phyloP scores from a whole-genome alignment of 176 grass and related monocot species.

The Carex myosuroides region DNA sequence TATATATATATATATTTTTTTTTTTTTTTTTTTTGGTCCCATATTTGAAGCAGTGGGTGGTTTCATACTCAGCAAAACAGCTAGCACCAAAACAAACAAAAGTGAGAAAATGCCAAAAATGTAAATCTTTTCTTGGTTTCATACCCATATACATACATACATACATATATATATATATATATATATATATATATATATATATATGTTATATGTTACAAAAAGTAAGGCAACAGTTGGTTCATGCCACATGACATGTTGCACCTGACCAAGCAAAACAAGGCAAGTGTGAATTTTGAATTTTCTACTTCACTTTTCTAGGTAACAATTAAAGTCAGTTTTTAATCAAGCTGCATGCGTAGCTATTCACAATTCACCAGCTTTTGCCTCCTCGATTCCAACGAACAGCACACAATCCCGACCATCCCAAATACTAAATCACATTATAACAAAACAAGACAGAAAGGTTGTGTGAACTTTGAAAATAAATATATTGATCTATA shows the following conservation, averaged over 20 bases:
- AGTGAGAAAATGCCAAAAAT: background rate
- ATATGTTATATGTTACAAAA: background rate
- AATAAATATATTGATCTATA: too few relatives aligned
- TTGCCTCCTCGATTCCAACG: background rate
- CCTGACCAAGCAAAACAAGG: background rate
- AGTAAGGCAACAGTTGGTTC: constrained; percentile 3
- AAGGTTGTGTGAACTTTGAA: too few relatives aligned
- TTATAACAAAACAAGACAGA: background rate
- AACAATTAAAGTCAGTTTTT: background rate
- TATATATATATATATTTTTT: too few relatives aligned
- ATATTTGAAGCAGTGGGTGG: too few relatives aligned
- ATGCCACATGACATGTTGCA: constrained; percentile 10
- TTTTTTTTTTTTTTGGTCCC: too few relatives aligned
- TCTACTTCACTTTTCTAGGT: background rate
- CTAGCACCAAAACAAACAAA: too few relatives aligned
- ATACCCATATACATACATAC: too few relatives aligned
- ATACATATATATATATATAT: too few relatives aligned
- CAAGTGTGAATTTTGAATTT: constrained; percentile 14
- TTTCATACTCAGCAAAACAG: too few relatives aligned
- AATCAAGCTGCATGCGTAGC: background rate
- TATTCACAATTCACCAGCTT: background rate
- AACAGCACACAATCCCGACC: background rate
- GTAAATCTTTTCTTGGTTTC: constrained; percentile 8
- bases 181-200: too few relatives aligned
- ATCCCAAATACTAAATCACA: background rate